Conservation (phyloP, 139 green algal genomes). For the Zygnema cylindricum region DNA sequence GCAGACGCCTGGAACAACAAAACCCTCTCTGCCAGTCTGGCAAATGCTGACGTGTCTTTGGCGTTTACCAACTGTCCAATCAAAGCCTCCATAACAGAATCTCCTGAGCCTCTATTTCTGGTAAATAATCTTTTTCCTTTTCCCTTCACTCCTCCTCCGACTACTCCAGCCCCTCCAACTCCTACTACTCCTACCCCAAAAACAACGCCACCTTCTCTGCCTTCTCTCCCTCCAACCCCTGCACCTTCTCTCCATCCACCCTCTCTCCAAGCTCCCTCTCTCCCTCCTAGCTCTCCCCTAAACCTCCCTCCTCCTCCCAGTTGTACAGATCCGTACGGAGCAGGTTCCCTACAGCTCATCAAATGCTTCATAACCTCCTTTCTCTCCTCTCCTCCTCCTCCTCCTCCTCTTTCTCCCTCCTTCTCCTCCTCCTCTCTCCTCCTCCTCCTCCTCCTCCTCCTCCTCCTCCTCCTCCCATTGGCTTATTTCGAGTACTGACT, state of each 20-base stretch:
- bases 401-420: neutral
- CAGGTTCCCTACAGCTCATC: neutral
- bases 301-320: too few relatives aligned
- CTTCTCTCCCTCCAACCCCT: too few relatives aligned
- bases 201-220: too few relatives aligned
- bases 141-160: too few relatives aligned
- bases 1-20: neutral
- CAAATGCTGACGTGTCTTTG: neutral
- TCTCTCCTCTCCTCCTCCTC: neutral
- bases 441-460: neutral
- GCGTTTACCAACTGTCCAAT: neutral
- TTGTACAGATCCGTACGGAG: neutral
- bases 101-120: neutral
- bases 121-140: neutral
- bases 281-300: too few relatives aligned
- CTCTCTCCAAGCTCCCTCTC: too few relatives aligned
- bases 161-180: too few relatives aligned
- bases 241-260: too few relatives aligned
- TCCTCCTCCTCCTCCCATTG: too few relatives aligned
- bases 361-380: neutral
- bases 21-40: neutral
- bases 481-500: too few relatives aligned
- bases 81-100: neutral
- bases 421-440: neutral
- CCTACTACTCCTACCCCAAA: too few relatives aligned